Base-by-base conservation (phyloP, 805 yeast genomes). In the Allodekkera sacchari region DNA sequence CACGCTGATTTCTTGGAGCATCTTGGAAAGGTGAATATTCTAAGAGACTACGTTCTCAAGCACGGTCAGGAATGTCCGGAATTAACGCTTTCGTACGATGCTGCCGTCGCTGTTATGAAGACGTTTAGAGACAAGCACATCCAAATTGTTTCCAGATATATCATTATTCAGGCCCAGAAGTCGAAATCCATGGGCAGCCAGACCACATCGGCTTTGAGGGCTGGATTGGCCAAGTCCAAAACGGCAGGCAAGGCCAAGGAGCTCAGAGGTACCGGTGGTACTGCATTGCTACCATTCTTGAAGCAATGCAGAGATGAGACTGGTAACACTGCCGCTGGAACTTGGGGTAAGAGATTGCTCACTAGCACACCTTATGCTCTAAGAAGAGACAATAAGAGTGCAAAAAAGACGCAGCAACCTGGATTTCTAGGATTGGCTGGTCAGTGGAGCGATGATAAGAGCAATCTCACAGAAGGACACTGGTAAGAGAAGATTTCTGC, bases 291-390 rank as follows among this genome's bases (percentile, higher is more conserved):
- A 36, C 95, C 96, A 18, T 89, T 88, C 60, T 67, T 88, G 52
- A 88, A 87, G 56, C 96, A 89, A 57, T 89, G 96, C 45, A 72
- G 96, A 55, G 96, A 88, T 59, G 96, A 88, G 53, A 88, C 96
- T 3, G 95, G 95, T 26, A 92, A 82, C 45, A 74, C 87, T 9
- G 95, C 96, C 15, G 95, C 95, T 17, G 89, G 95, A 34, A 69
- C 64, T 29, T 87, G 96, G 96, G 95, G 95, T 52, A 74, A 74
- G 50, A 68, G 89, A 39, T 63, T 79, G 17, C 61, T 79, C 33
- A 69, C 75, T 33, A 71, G 71, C 38, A 77, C 78, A n/a, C n/a
- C n/a, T n/a, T n/a, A n/a, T n/a, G n/a, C n/a, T n/a, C n/a, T n/a
- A n/a, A n/a, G n/a, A n/a, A n/a, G n/a, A n/a, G n/a, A n/a, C n/a